phyloP scores from a whole-genome alignment of 352 stramenopile genomes.

The Phytophthora crassamura region DNA sequence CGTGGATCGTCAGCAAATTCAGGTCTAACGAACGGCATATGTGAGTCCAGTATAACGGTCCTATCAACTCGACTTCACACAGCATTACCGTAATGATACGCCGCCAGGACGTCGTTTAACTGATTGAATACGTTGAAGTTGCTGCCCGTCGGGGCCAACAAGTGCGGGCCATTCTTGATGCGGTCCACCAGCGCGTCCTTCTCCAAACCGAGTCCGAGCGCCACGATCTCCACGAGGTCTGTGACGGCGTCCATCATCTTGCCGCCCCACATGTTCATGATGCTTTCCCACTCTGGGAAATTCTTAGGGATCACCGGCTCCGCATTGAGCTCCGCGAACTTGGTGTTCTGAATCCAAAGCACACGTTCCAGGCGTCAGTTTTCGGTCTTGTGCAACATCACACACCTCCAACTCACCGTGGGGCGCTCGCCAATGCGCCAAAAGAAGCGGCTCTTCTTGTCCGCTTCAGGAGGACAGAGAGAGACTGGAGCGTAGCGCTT shows the following conservation, averaged over 20 bases:
- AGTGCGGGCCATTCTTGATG: conserved; percentile 89
- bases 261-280: conserved; percentile 93
- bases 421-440: conserved; percentile 91
- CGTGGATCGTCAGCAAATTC: conserved; percentile 95
- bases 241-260: conserved; percentile 89
- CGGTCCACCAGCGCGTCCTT: conserved; percentile 76
- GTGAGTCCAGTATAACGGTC: conserved; percentile 5
- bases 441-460: conserved; percentile 96
- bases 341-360: conserved; percentile 46
- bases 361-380: conserved; percentile 2
- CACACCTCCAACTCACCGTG: conserved; percentile 13
- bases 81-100: conserved; percentile 89
- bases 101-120: conserved; percentile 88
- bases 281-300: conserved; percentile 88
- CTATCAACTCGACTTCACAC: background rate
- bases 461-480: conserved; percentile 87
- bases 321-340: conserved; percentile 89
- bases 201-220: conserved; percentile 85
- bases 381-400: background rate
- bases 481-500: conserved; percentile 77
- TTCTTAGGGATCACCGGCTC: conserved; percentile 84
- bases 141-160: conserved; percentile 91
- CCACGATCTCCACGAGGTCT: conserved; percentile 89
- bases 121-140: conserved; percentile 86
- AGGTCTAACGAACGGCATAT: conserved; percentile 55